Conservation (phyloP, 2,329 filamentous ascomycete genomes). For the Samsoniella hepiali region DNA sequence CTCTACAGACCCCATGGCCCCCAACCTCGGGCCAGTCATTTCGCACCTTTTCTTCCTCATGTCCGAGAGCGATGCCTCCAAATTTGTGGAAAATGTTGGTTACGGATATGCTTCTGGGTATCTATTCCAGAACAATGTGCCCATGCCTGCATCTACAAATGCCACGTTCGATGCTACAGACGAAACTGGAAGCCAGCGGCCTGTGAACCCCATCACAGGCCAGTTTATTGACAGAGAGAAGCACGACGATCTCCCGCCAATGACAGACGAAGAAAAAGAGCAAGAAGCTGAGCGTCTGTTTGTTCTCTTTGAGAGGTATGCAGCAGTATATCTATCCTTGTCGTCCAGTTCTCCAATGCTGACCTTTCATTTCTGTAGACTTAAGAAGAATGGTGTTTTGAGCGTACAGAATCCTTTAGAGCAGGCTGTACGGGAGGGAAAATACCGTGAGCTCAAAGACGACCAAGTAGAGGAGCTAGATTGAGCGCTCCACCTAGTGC, state of each 20-base stretch:
- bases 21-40: conserved; percentile 70
- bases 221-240: conserved; percentile 71
- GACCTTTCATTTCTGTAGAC: conserved; percentile 31
- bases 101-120: conserved; percentile 94
- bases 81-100: conserved; percentile 86
- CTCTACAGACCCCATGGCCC: conserved; percentile 68
- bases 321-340: too few relatives aligned
- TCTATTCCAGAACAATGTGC: conserved; percentile 78
- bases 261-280: conserved; percentile 91
- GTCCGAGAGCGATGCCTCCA: conserved; percentile 73
- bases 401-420: conserved; percentile 77
- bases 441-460: conserved; percentile 65
- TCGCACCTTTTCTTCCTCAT: conserved; percentile 82
- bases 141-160: conserved; percentile 65
- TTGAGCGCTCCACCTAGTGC: conserved; percentile 12
- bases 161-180: conserved; percentile 39
- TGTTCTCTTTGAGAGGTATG: conserved; percentile 81
- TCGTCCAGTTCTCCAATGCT: not conserved
- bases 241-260: conserved; percentile 58
- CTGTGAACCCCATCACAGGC: conserved; percentile 82
- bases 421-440: conserved; percentile 64
- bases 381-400: conserved; percentile 73
- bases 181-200: conserved; percentile 32
- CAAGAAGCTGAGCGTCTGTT: conserved; percentile 86
- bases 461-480: conserved; percentile 47